Base-by-base conservation (phyloP, 2,329 filamentous ascomycete species). In the Trichocomaceae sp. region DNA sequence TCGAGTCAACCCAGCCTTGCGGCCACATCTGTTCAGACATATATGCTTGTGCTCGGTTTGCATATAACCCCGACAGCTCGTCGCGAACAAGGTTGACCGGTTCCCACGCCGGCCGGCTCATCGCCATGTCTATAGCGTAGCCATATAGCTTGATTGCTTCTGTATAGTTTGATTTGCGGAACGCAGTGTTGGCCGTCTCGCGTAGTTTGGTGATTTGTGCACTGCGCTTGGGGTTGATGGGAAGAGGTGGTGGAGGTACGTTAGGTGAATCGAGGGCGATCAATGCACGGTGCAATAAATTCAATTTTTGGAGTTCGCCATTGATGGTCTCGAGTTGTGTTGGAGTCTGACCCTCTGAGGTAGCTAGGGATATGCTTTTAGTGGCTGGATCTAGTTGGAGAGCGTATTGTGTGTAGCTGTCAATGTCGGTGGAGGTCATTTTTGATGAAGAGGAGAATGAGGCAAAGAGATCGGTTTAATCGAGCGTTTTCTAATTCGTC, bases 171-270 rank as follows among this genome's bases (percentile, higher is more conserved):
- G 81, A 81, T 73, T 92, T 91, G 72, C 89, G 87, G 78, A 88
- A 92, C 63, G 88, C 83, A 56, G 76, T 76, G 77, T 96, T 96
- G 65, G 90, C 92, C 55, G 81, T 82, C 70, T 97, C 93, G 69
- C 90, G 88, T 61, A 97, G 84, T 76, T 97, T 97, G 73, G 79
- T 83, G 72, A 99, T 87, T 68, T 91, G 84, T 35, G 88, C 90
- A 61, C 82, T 85, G 66, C 92, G 89, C 76, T 96, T 96, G 50
- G 90, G 91, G 78, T 96, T 95, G 59, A 96, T 86, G 57, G 91
- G 91, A 42, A 95, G 81, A 0, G 93, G 93, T 0, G 92, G 87
- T 5, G 91, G 90, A 0, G 92, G 92, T 19, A 90, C 79, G 57
- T 82, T 79, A 5, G 86, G 82, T 0, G 76, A 75, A 46, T 83